These are phyloP conservation scores for Escovopsis weberi DNA, from an alignment of 2,329 filamentous ascomycete species.

Conservation along the genomic window DNA sequence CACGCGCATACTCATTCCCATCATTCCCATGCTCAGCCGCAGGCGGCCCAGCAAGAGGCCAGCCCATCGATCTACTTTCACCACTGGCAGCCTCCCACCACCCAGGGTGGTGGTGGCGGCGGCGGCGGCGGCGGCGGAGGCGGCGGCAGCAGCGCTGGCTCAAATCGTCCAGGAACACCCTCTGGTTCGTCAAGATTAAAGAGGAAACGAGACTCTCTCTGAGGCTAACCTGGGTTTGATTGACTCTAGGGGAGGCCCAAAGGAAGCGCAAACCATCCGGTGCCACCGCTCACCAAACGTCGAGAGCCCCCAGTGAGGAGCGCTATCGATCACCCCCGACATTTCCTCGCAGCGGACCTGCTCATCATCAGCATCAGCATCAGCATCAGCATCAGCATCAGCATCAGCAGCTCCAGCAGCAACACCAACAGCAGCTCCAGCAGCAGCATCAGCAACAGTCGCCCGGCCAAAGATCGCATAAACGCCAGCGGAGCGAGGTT, in stretches of 20 bases:
- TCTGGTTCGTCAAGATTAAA: slow-evolving; percentile 54
- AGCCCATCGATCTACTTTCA: slow-evolving; percentile 79
- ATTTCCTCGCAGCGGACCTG: slow-evolving; percentile 15
- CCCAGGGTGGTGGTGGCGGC: slow-evolving; percentile 34
- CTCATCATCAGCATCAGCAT: slow-evolving; percentile 6
- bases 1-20: too few relatives aligned
- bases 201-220: slow-evolving; percentile 29
- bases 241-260: slow-evolving; percentile 55
- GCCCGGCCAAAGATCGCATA: slow-evolving; percentile 16
- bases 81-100: slow-evolving; percentile 75
- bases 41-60: slow-evolving; percentile 44
- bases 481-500: slow-evolving; percentile 23
- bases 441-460: slow-evolving; percentile 5
- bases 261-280: slow-evolving; percentile 70
- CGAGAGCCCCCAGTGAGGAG: slow-evolving; percentile 15
- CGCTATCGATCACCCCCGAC: slow-evolving; percentile 20
- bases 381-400: too few relatives aligned
- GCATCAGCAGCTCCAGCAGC: too few relatives aligned
- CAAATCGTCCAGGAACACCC: slow-evolving; percentile 56
- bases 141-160: slow-evolving; percentile 38
- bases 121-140: slow-evolving; percentile 9
- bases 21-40: slow-evolving; percentile 32
- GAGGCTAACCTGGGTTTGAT: slow-evolving; percentile 21
- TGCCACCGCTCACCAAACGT: slow-evolving; percentile 11
- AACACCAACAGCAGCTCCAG: too few relatives aligned